Base-by-base conservation (phyloP, 805 yeast genomes). In the Starmerella kuoi region DNA sequence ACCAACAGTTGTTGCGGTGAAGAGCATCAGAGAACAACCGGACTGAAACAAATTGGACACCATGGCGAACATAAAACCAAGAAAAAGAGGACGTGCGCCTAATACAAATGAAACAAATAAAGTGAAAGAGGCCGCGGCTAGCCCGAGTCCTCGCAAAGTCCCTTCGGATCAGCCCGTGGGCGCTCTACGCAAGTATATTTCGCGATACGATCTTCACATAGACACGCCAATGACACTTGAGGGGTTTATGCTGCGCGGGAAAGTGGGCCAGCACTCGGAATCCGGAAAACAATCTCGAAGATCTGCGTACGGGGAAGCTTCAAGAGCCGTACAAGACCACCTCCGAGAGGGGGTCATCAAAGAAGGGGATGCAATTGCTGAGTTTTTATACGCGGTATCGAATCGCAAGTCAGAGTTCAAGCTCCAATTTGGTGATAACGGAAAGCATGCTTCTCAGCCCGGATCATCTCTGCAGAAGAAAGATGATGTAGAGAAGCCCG, bases 291-390 rank as follows among this genome's bases (percentile, higher is more conserved):
- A 57, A 31, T 57, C 58, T 18, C 61, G 56, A 25, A 55, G 83
- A 35, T 66, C 77, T 7, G 55, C 76, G 36, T 80, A 77, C 57
- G 63, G 63, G 3, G 82, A 76, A 47, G 67, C 79, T 25, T 79
- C 84, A 0, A 60, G 59, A 2, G 69, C 69, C 21, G 76, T 77
- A 21, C 78, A 75, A 60, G 72, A 70, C 42, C 96, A 88, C 60
- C 84, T 87, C 52, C 53, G 69, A 49, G 53, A 61, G 7, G 68
- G 67, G 35, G 69, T 72, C 11, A 75, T 76, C 3, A 76, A 82
- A 52, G 98, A 88, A 56, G 76, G 79, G 44, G 97, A 88, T 53
- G 76, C 81, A 25, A 76, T 88, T 31, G 84, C 95, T 28, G 86
- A 82, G 54, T 91, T 88, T 58, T 67, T 91, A 42, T 91, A 88